Conservation (phyloP, 148 eudicot genomes). For the Agrostemma githago region DNA sequence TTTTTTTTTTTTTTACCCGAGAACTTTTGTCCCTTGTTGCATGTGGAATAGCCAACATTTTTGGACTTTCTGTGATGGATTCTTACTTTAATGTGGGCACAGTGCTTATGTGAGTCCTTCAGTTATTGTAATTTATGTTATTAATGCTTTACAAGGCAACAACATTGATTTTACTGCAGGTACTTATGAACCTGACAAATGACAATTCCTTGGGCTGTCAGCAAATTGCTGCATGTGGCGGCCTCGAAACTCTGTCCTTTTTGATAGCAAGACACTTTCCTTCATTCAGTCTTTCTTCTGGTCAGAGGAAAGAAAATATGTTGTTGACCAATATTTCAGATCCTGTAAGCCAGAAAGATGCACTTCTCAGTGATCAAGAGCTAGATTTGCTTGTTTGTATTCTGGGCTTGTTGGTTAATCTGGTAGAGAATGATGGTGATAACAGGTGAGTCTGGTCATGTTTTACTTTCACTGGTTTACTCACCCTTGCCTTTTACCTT, state of each 20-base stretch:
- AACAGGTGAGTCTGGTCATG: constrained; percentile 50
- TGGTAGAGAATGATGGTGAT: constrained; percentile 79
- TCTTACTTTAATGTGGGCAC: background rate
- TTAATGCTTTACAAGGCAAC: background rate
- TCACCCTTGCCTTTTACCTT: background rate
- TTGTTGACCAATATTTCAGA: constrained; percentile 31
- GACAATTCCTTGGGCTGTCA: constrained; percentile 84
- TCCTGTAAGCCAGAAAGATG: constrained; percentile 39
- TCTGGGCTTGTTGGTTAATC: constrained; percentile 86
- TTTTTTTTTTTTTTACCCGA: background rate
- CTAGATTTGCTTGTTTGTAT: constrained; percentile 86
- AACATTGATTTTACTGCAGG: constrained; percentile 39
- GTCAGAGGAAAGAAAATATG: constrained; percentile 28
- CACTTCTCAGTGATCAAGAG: constrained; percentile 67
- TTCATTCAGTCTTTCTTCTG: constrained; percentile 38
- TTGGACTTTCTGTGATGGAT: background rate
- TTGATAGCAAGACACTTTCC: constrained; percentile 85
- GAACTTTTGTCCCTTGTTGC: background rate
- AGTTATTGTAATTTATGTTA: background rate
- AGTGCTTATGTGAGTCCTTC: background rate
- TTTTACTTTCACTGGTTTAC: background rate
- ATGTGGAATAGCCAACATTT: background rate
- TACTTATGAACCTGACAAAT: constrained; percentile 89
- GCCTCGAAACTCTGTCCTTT: constrained; percentile 71
- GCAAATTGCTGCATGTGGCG: constrained; percentile 89